These are phyloP conservation scores for Crithidia bombi DNA, from an alignment of 208 protist genomes.

Conservation along the genomic window DNA sequence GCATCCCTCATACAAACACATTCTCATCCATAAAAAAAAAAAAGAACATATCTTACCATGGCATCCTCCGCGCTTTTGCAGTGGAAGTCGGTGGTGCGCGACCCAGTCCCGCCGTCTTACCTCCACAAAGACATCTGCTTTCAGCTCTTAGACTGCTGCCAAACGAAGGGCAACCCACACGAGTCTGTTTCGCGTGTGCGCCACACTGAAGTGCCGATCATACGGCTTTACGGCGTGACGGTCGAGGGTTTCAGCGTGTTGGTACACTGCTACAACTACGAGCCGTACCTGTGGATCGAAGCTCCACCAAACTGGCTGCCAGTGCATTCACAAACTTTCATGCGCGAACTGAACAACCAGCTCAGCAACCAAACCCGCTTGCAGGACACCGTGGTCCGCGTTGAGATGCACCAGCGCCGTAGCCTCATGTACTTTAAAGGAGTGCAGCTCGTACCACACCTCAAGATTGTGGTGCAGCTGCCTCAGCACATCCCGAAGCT, in stretches of 20 bases:
- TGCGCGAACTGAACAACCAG: slow-evolving; percentile 77
- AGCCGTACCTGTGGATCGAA: slow-evolving; percentile 96
- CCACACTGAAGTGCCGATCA: slow-evolving; percentile 82
- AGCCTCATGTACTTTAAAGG: slow-evolving; percentile 86
- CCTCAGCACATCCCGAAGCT: slow-evolving; percentile 92
- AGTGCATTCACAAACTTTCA: slow-evolving; percentile 70
- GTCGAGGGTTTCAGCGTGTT: slow-evolving; percentile 90
- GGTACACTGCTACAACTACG: slow-evolving; percentile 95
- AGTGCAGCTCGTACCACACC: slow-evolving; percentile 54
- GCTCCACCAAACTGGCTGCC: slow-evolving; percentile 82
- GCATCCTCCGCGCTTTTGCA: slow-evolving; percentile 18
- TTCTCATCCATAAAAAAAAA: too few species aligned
- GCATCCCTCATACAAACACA: too few species aligned
- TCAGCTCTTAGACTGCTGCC: slow-evolving; percentile 88
- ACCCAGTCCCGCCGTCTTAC: slow-evolving; percentile 38
- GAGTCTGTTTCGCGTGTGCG: slow-evolving; percentile 67
- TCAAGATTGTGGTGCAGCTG: slow-evolving; percentile 90
- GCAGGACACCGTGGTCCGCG: slow-evolving; percentile 73
- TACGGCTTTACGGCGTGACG: slow-evolving; percentile 95
- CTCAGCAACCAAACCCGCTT: slow-evolving; percentile 65
- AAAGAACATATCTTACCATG: too few species aligned
- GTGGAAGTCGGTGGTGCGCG: slow-evolving; percentile 47
- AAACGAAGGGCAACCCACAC: slow-evolving; percentile 78
- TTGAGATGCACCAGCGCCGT: slow-evolving; percentile 76
- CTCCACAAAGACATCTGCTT: slow-evolving; percentile 73